Percentiles rank a stretch among this genome's conserved stretches.
Conservation (phyloP, 352 stramenopile genomes). For the Blastocystis sp. region DNA sequence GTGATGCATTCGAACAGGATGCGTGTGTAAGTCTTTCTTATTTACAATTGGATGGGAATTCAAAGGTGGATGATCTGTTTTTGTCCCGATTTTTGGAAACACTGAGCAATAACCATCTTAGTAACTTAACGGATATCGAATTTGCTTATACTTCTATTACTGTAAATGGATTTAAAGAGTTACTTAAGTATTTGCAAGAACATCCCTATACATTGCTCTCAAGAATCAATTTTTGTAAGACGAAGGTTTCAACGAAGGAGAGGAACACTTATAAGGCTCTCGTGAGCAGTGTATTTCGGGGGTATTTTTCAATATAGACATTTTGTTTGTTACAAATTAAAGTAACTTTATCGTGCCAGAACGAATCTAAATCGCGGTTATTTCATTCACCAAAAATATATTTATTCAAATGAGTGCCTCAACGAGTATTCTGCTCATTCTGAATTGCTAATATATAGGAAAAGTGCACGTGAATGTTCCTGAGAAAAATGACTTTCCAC, state of each 20-base stretch:
- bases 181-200: neutral
- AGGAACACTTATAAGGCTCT: neutral
- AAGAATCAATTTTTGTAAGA: neutral
- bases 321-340: conserved; percentile 11
- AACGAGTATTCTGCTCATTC: neutral
- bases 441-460: neutral
- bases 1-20: neutral
- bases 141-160: neutral
- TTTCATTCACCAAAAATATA: neutral
- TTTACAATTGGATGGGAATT: neutral
- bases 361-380: neutral
- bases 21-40: neutral
- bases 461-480: neutral
- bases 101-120: neutral
- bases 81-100: neutral
- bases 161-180: neutral
- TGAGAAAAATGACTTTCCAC: neutral
- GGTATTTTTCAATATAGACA: neutral
- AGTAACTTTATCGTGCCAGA: neutral
- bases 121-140: neutral
- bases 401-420: neutral
- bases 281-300: neutral
- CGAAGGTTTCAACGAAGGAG: neutral
- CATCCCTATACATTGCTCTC: neutral
- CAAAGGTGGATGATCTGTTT: conserved; percentile 6